These are phyloP conservation scores for Fusarium palustre DNA, from an alignment of 2,329 filamentous ascomycete species.

Conservation along the genomic window DNA sequence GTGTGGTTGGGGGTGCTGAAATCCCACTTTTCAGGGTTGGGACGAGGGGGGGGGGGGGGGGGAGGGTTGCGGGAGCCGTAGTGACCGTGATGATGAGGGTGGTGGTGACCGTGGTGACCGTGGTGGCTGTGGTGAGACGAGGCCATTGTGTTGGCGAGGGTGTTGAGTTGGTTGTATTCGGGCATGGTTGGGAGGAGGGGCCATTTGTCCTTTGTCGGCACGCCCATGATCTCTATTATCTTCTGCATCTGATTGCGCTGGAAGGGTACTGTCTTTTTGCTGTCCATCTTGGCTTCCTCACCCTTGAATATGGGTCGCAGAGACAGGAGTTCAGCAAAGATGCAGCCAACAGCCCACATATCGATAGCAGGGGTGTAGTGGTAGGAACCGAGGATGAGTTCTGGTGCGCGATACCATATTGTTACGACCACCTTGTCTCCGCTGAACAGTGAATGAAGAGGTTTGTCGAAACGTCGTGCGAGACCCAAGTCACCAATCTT, in stretches of 20 bases:
- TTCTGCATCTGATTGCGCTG: conserved; percentile 99
- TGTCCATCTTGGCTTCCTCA: conserved; percentile 98
- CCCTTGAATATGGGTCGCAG: conserved; percentile 97
- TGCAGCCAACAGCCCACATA: conserved; percentile 97
- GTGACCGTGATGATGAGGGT: conserved; percentile 61
- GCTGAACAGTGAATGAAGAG: conserved; percentile 87
- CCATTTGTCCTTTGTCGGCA: conserved; percentile 91
- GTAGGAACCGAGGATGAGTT: conserved; percentile 89
- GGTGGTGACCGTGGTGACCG: conserved; percentile 52
- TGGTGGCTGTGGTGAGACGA: conserved; percentile 56
- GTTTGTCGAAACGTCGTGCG: conserved; percentile 93
- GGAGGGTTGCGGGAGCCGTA: too few species aligned
- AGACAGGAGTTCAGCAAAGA: conserved; percentile 93
- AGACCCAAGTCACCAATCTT: conserved; percentile 96
- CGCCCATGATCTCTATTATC: conserved; percentile 94
- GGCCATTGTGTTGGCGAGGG: conserved; percentile 63
- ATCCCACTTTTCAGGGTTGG: too few species aligned
- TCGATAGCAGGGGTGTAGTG: conserved; percentile 98
- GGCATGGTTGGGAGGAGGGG: conserved; percentile 86
- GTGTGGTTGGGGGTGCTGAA: too few species aligned
- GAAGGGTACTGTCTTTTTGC: conserved; percentile 96
- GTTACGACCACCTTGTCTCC: conserved; percentile 99
- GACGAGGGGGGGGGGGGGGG: too few species aligned
- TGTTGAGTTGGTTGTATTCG: conserved; percentile 79
- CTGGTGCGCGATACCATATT: conserved; percentile 98